A percentile compares a stretch with the other conserved stretches of the same genome.
phyloP scores from a whole-genome alignment of 2,329 filamentous ascomycete species.

The Penicillium sp. region DNA sequence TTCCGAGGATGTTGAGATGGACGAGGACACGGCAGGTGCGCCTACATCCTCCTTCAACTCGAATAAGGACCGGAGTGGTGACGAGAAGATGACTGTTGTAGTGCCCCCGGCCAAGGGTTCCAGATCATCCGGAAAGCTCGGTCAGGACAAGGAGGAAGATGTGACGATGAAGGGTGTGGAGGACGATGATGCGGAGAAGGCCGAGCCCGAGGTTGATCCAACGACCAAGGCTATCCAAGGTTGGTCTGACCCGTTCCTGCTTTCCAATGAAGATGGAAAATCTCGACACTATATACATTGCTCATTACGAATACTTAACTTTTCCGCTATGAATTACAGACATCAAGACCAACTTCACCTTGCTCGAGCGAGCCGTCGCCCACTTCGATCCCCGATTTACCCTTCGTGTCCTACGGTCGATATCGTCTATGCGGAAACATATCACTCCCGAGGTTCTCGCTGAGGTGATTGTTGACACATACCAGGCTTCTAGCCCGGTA shows the following conservation, averaged over 20 bases:
- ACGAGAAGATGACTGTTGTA: slow-evolving; percentile 79
- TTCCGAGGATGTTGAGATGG: slow-evolving; percentile 71
- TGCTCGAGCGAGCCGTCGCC: slow-evolving; percentile 87
- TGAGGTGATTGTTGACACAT: slow-evolving; percentile 79
- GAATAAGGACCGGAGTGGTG: slow-evolving; percentile 68
- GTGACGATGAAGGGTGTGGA: slow-evolving; percentile 66
- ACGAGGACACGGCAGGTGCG: slow-evolving; percentile 60
- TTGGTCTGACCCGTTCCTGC: slow-evolving; percentile 26
- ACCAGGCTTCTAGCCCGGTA: slow-evolving; percentile 66
- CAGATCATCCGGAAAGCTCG: slow-evolving; percentile 58
- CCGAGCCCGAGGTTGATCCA: slow-evolving; percentile 47
- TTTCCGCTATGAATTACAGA: slow-evolving; percentile 56
- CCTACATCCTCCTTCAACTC: slow-evolving; percentile 57
- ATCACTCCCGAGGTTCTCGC: slow-evolving; percentile 79
- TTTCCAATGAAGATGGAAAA: neutral
- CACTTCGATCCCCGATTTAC: slow-evolving; percentile 96
- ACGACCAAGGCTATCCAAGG: slow-evolving; percentile 54
- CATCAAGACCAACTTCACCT: slow-evolving; percentile 89
- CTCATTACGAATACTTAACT: neutral
- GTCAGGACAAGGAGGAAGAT: slow-evolving; percentile 67
- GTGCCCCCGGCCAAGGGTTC: slow-evolving; percentile 70
- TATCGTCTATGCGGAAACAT: slow-evolving; percentile 92
- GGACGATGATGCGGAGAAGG: slow-evolving; percentile 46
- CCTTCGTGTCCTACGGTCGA: slow-evolving; percentile 88
- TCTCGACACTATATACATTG: neutral